Base-by-base conservation (phyloP, 208 protist species). In the Leishmania mexicana region DNA sequence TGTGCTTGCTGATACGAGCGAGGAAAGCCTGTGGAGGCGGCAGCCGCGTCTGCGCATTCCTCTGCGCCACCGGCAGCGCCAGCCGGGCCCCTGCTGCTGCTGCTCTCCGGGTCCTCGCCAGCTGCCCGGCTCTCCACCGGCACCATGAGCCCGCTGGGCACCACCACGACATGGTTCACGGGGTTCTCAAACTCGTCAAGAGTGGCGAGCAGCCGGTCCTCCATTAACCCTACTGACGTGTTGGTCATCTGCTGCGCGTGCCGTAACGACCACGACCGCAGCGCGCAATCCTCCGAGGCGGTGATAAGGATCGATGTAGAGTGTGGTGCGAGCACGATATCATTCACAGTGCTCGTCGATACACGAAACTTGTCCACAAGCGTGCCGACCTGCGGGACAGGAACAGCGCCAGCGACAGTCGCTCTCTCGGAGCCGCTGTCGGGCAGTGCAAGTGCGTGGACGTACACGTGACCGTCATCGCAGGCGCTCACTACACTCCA, bases 131-230 rank as follows among this genome's bases (percentile, higher is more conserved):
- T 65, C 65, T 79, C 79, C 19, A 60, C 49, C 11, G 80, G 64
- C 2, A 51, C 77, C 76, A 86, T 88, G 53, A 82, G 72, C 11
- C 71, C 87, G 1, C 65, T 35, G 13, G 89, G 92, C 45, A 90
- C 85, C 31, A 95, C 64, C 17, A 88, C 91, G 68, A 97, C 85
- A 68, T 97, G 92, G 79, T 96, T 96, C 24, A 97, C 92, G 4
- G 94, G 90, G 76, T 93, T 94, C 64, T 93, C 89, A 68, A 97
- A 96, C 83, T 95, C 94, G 67, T 97, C 94, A 24, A 97, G 86
- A 51, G 77, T 94, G 60, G 77, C 78, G 28, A 97, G 79, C 40
- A 97, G 84, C 15, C 94, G 91, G 6, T 92, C 88, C 15, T 95
- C 92, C 42, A 81, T 82, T 54, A 79, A 42, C 28, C 71, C 78